phyloP scores from a whole-genome alignment of 306 rosid genomes.

The Cajanus cajan region DNA sequence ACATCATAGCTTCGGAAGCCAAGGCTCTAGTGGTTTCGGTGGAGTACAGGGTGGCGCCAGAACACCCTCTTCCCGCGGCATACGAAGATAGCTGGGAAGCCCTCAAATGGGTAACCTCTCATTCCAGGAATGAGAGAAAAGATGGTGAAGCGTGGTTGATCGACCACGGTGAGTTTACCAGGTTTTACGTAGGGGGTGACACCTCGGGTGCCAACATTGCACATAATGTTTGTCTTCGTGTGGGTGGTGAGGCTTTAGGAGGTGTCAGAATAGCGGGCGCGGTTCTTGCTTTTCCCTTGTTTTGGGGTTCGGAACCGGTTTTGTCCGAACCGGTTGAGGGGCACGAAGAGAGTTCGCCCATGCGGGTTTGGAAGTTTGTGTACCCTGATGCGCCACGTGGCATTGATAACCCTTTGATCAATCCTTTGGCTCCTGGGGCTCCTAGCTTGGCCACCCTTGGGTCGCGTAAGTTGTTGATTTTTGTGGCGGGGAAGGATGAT shows the following conservation, averaged over 20 bases:
- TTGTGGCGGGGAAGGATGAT: slow-evolving; percentile 44
- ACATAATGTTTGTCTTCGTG: slow-evolving; percentile 33
- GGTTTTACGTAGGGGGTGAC: slow-evolving; percentile 45
- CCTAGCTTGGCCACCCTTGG: slow-evolving; percentile 40
- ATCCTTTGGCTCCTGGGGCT: slow-evolving; percentile 43
- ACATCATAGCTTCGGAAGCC: slow-evolving; percentile 39
- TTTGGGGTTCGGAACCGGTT: slow-evolving; percentile 45
- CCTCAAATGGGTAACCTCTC: slow-evolving; percentile 49
- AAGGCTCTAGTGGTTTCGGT: slow-evolving; percentile 51
- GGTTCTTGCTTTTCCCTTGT: slow-evolving; percentile 35
- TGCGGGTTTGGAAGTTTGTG: slow-evolving; percentile 39
- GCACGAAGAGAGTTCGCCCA: slow-evolving; percentile 7
- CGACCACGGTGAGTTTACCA: slow-evolving; percentile 41
- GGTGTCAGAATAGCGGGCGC: slow-evolving; percentile 35
- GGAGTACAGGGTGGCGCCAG: slow-evolving; percentile 60
- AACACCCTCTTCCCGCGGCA: slow-evolving; percentile 50
- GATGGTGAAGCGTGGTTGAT: slow-evolving; percentile 49
- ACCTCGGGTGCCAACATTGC: slow-evolving; percentile 47
- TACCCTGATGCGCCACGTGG: slow-evolving; percentile 45
- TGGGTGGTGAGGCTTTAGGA: slow-evolving; percentile 34
- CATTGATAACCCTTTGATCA: slow-evolving; percentile 43
- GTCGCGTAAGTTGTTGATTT: slow-evolving; percentile 35
- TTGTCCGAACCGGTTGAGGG: slow-evolving; percentile 28
- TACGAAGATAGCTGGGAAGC: slow-evolving; percentile 52
- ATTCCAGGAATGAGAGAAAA: not conserved